Base-by-base conservation (phyloP, 495 filamentous ascomycete genomes). In the Astrocystis sublimbata region DNA sequence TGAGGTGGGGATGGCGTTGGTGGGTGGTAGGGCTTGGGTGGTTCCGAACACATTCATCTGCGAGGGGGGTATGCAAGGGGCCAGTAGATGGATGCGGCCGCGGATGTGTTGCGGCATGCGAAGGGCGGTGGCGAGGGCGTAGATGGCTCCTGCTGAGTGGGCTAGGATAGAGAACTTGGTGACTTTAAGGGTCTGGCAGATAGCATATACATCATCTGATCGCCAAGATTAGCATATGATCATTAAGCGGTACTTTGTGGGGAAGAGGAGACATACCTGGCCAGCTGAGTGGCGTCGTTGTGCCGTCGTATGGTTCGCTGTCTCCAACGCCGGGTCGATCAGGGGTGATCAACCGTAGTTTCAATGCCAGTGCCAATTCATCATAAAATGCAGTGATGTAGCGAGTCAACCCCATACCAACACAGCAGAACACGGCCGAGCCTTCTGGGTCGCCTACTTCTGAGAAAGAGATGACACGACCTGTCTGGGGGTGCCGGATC, bases 351-450 rank as follows among this genome's bases (percentile, higher is more conserved):
- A 99, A 81, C 33, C 94, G 85, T 53, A 99, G 78, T 65, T 91
- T 93, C 42, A 99, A 82, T 1, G 92, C 92, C 63, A 90, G 78
- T 15, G 96, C 94, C 61, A 99, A 81, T 71, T 99, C 93, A 73
- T 99, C 94, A 68, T 99, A 99, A 68, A 99, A 99, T 5, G 92
- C 92, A 64, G 90, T 97, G 55, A 99, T 87, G 71, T 96, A 98
- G 71, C 94, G 86, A 6, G 94, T 99, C 58, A 99, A 72, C 1
- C 94, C 94, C 94, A 99, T 99, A 30, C 94, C 94, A 9, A 99
- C 91, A 72, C 96, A 99, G 73, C 92, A 93, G 45, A 99, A 91
- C 23, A 99, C 91, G 7, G 92, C 93, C 69, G 88, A 92, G 9
- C 94, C 94, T 52, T 91, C 85, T 0, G 92, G 90, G 68, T 98